Percentiles rank a stretch among this genome's conserved stretches.
phyloP scores from a whole-genome alignment of 305 asterid species.

The Lippia alba region DNA sequence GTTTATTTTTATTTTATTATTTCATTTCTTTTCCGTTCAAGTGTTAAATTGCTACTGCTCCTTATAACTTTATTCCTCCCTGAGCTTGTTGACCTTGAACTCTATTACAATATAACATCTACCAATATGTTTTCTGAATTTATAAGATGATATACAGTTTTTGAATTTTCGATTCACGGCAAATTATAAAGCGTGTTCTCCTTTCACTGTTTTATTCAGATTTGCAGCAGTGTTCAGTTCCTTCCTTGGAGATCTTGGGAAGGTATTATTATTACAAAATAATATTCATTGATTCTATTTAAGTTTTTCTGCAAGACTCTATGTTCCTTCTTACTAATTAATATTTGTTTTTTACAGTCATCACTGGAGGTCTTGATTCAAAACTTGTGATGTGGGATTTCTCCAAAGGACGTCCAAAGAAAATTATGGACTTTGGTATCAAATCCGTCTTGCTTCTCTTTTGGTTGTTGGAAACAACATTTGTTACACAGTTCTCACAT shows the following conservation, averaged over 20 bases:
- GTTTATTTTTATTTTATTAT: not conserved
- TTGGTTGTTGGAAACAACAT: too few relatives aligned
- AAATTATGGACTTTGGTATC: slow-evolving; percentile 80
- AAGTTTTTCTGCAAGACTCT: not conserved
- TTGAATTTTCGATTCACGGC: not conserved
- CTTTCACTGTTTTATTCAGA: slow-evolving; percentile 52
- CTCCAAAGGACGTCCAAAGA: slow-evolving; percentile 82
- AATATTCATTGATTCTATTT: slow-evolving; percentile 4
- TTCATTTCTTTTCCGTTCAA: slow-evolving; percentile 36
- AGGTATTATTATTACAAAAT: slow-evolving; percentile 54
- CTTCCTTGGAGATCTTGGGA: slow-evolving; percentile 98
- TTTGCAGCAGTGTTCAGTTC: slow-evolving; percentile 87
- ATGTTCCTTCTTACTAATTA: slow-evolving; percentile 5
- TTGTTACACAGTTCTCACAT: too few relatives aligned
- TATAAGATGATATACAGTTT: not conserved
- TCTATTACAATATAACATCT: slow-evolving; percentile 33
- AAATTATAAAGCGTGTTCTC: slow-evolving; percentile 21
- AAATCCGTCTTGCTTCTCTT: slow-evolving; percentile 4
- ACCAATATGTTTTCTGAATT: slow-evolving; percentile 12
- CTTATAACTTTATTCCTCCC: slow-evolving; percentile 34
- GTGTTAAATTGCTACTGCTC: slow-evolving; percentile 34
- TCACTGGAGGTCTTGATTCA: slow-evolving; percentile 98
- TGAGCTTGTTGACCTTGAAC: slow-evolving; percentile 40
- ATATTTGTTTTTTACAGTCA: slow-evolving; percentile 54
- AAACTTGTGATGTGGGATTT: slow-evolving; percentile 92